Percentiles rank a stretch among this genome's conserved stretches.
Evolutionary conservation across 768 basidiomycete species (phyloP).

Genomic region (Dendrothele bispora): DNA sequence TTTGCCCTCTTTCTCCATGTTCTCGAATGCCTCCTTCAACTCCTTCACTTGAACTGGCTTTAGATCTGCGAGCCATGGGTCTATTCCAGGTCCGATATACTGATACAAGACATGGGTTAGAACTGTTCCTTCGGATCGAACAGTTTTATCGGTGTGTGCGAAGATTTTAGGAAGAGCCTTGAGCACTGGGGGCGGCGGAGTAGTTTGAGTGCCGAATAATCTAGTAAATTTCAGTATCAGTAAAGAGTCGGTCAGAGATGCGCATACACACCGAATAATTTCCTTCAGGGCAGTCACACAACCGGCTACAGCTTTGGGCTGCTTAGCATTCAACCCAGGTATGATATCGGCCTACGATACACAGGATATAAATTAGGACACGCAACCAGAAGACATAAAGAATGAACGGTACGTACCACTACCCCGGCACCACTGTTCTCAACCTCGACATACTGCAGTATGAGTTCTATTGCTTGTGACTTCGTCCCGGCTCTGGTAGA

Average conservation of each 20-base stretch:
- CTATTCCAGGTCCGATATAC: conserved; percentile 81
- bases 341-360: conserved; percentile 66
- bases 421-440: conserved; percentile 88
- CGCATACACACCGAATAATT: conserved; percentile 68
- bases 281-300: conserved; percentile 79
- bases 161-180: conserved; percentile 92
- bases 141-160: conserved; percentile 91
- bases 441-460: conserved; percentile 88
- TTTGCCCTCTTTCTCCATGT: conserved; percentile 79
- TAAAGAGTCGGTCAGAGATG: neutral
- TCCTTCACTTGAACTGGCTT: conserved; percentile 98
- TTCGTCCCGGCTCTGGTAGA: conserved; percentile 90
- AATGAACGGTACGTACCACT: conserved; percentile 62
- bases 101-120: conserved; percentile 80
- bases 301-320: conserved; percentile 90
- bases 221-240: conserved; percentile 37
- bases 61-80: conserved; percentile 82
- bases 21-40: conserved; percentile 86
- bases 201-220: conserved; percentile 74
- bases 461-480: conserved; percentile 81
- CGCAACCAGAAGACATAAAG: conserved; percentile 10
- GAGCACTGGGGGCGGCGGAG: conserved; percentile 76
- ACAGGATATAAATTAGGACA: conserved; percentile 21
- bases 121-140: conserved; percentile 85
- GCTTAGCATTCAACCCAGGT: conserved; percentile 86